Percentiles rank a stretch among this genome's conserved stretches.
phyloP scores from a whole-genome alignment of 768 basidiomycete genomes.

The Termitomyces sp. region DNA sequence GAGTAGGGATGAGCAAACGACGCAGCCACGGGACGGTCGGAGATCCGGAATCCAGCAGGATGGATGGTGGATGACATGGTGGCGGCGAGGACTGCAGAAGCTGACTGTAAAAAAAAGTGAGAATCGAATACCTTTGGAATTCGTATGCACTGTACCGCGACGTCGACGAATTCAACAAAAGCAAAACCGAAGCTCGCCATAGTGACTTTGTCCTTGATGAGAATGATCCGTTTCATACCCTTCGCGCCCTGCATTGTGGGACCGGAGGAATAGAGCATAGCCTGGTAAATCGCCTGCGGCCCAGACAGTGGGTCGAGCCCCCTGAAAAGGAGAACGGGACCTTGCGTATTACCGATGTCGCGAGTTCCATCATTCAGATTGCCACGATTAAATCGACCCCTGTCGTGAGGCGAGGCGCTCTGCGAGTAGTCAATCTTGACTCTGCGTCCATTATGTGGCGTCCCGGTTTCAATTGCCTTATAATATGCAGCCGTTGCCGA shows the following conservation, averaged over 20 bases:
- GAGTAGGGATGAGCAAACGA: slow-evolving; percentile 93
- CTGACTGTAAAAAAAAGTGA: slow-evolving; percentile 53
- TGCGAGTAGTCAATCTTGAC: slow-evolving; percentile 97
- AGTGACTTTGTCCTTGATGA: slow-evolving; percentile 87
- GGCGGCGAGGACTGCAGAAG: slow-evolving; percentile 76
- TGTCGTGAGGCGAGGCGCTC: slow-evolving; percentile 71
- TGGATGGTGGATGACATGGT: slow-evolving; percentile 85
- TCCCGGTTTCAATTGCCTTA: slow-evolving; percentile 69
- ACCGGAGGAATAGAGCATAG: slow-evolving; percentile 82
- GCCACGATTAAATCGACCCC: slow-evolving; percentile 53
- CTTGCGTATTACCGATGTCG: slow-evolving; percentile 87
- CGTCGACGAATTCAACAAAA: slow-evolving; percentile 88
- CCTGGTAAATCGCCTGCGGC: slow-evolving; percentile 82
- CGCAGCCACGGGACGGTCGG: slow-evolving; percentile 82
- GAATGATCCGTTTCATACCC: slow-evolving; percentile 83
- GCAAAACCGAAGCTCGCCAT: slow-evolving; percentile 91
- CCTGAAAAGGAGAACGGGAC: slow-evolving; percentile 82
- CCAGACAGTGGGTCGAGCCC: slow-evolving; percentile 87
- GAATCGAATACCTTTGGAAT: background rate
- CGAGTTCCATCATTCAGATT: slow-evolving; percentile 90
- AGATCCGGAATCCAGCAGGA: slow-evolving; percentile 92
- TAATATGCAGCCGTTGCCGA: slow-evolving; percentile 69
- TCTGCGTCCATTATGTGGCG: slow-evolving; percentile 73
- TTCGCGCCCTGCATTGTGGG: slow-evolving; percentile 71
- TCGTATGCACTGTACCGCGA: slow-evolving; percentile 51